These are phyloP conservation scores for Xylariaceae sp. DNA, from an alignment of 2,329 filamentous ascomycete species.

Conservation along the genomic window DNA sequence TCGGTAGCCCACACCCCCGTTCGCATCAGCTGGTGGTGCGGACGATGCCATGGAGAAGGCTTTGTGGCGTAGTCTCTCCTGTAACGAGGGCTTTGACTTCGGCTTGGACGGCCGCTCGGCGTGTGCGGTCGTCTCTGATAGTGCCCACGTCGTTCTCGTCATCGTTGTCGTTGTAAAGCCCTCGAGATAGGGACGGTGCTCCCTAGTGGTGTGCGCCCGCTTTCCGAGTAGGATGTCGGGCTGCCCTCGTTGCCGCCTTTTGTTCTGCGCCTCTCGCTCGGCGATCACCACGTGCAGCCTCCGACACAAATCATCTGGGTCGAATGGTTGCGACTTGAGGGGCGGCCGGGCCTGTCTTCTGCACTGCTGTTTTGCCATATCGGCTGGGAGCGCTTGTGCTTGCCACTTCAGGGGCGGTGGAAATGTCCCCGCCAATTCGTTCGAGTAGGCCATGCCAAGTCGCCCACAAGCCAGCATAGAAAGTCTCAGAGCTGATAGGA, in stretches of 20 bases:
- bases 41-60: background rate
- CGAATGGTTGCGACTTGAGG: slow-evolving; percentile 40
- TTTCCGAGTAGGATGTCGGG: slow-evolving; percentile 25
- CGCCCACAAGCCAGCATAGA: background rate
- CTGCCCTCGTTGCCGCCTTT: slow-evolving; percentile 33
- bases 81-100: slow-evolving; percentile 18
- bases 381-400: slow-evolving; percentile 12
- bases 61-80: slow-evolving; percentile 23
- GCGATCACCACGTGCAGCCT: slow-evolving; percentile 49
- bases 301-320: slow-evolving; percentile 52
- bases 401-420: slow-evolving; percentile 6
- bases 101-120: slow-evolving; percentile 2
- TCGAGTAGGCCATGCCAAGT: slow-evolving; percentile 17
- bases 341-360: slow-evolving; percentile 12
- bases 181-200: slow-evolving; percentile 14
- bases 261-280: slow-evolving; percentile 44
- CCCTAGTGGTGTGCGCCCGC: slow-evolving; percentile 14
- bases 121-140: slow-evolving; percentile 6
- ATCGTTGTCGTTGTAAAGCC: background rate
- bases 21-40: background rate
- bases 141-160: slow-evolving; percentile 1
- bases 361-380: slow-evolving; percentile 3
- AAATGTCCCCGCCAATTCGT: slow-evolving; percentile 8
- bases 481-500: background rate
- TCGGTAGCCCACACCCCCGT: slow-evolving; percentile 34